Evolutionary conservation across 1,284 basidiomycete species (phyloP).

Genomic region (Athelia psychrophila): DNA sequence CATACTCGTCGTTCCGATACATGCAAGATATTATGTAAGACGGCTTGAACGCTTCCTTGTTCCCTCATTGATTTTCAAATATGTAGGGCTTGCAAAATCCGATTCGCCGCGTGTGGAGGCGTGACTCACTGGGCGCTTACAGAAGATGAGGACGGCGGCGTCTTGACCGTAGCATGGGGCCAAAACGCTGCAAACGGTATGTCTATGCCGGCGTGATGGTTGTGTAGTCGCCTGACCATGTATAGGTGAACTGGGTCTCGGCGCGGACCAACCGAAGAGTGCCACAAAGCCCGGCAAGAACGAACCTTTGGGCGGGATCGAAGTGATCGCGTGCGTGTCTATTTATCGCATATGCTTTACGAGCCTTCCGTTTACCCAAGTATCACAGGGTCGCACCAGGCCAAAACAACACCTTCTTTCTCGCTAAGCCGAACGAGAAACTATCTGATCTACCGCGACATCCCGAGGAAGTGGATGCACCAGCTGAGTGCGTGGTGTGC

Average conservation of each 20-base stretch:
- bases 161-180: slow-evolving; percentile 86
- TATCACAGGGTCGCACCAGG: slow-evolving; percentile 72
- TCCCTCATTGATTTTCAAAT: slow-evolving; percentile 3
- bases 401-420: slow-evolving; percentile 83
- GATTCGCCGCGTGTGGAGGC: slow-evolving; percentile 72
- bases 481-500: slow-evolving; percentile 74
- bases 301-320: slow-evolving; percentile 68
- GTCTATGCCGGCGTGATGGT: slow-evolving; percentile 4
- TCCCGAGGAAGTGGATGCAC: slow-evolving; percentile 68
- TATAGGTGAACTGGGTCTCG: slow-evolving; percentile 77
- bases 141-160: slow-evolving; percentile 64
- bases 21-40: slow-evolving; percentile 78
- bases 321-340: slow-evolving; percentile 69
- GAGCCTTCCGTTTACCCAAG: slow-evolving; percentile 1
- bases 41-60: slow-evolving; percentile 4
- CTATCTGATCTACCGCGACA: slow-evolving; percentile 74
- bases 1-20: slow-evolving; percentile 78
- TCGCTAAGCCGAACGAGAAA: slow-evolving; percentile 68
- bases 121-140: slow-evolving; percentile 87
- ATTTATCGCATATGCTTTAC: background rate
- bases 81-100: slow-evolving; percentile 75
- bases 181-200: slow-evolving; percentile 77
- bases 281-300: slow-evolving; percentile 82
- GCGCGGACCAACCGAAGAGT: slow-evolving; percentile 79
- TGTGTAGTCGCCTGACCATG: background rate